Percentiles rank a stretch among this genome's conserved stretches.
These are phyloP conservation scores for Toxicodendron radicans DNA, from an alignment of 345 rosid species.

Conservation along the genomic window DNA sequence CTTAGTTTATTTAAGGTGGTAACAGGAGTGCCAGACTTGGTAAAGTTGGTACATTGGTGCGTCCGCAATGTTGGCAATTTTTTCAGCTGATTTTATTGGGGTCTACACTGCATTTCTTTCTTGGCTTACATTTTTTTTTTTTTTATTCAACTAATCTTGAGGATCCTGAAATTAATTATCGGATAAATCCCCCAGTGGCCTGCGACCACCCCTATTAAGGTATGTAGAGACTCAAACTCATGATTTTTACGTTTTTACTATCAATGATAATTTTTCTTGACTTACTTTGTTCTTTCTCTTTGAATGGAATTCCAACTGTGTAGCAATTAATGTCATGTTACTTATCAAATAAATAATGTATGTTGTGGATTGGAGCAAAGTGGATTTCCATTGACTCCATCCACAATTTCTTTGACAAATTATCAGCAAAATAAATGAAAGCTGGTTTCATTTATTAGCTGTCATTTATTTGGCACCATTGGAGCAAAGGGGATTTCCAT, in stretches of 20 bases:
- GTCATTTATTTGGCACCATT: neutral
- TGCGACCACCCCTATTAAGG: too few relatives aligned
- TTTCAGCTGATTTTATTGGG: neutral
- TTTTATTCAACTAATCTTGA: too few relatives aligned
- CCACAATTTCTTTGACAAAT: neutral
- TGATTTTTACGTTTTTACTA: too few relatives aligned
- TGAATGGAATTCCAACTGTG: too few relatives aligned
- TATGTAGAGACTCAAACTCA: too few relatives aligned
- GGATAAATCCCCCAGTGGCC: too few relatives aligned
- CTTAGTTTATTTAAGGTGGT: neutral
- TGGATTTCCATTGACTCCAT: too few relatives aligned
- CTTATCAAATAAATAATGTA: neutral
- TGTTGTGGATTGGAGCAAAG: neutral
- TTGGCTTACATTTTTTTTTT: too few relatives aligned
- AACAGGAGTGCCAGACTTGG: neutral
- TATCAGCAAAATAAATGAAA: neutral
- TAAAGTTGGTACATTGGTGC: neutral
- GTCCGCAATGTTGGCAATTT: neutral
- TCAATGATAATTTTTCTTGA: too few relatives aligned
- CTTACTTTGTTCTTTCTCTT: neutral
- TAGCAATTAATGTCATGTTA: too few relatives aligned
- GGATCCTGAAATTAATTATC: too few relatives aligned
- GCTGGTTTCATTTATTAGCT: neutral
- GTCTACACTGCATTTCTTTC: neutral
- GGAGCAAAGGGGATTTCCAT: neutral